phyloP scores from a whole-genome alignment of 306 rosid genomes.

The Vachellia pachyceras region DNA sequence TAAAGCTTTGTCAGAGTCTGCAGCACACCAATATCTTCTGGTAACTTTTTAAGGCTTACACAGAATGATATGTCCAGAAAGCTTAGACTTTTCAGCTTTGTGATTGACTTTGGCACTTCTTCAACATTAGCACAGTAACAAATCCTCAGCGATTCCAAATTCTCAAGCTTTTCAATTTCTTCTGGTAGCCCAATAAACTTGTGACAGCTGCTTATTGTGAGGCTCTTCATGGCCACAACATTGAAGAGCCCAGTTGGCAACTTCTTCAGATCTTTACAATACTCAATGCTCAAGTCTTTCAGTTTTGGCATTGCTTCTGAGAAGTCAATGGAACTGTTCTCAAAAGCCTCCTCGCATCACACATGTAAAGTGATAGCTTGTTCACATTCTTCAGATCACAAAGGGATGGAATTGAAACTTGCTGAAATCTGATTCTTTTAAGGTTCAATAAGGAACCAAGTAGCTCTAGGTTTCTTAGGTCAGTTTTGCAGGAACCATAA shows the following conservation, averaged over 20 bases:
- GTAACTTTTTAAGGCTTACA: background rate
- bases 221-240: background rate
- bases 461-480: background rate
- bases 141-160: background rate
- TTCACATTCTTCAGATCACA: background rate
- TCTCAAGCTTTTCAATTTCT: background rate
- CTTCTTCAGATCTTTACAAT: background rate
- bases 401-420: background rate
- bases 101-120: background rate
- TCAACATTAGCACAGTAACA: background rate
- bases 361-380: background rate
- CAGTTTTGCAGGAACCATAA: background rate
- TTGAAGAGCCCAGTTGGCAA: background rate
- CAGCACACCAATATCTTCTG: background rate
- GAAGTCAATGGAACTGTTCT: background rate
- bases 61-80: background rate
- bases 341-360: background rate
- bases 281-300: background rate
- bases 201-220: background rate
- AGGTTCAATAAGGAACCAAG: background rate
- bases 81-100: background rate
- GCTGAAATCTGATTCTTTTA: background rate
- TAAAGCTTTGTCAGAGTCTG: background rate
- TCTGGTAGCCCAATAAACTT: background rate
- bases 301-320: constrained; percentile 8